Percentiles rank a stretch among this genome's conserved stretches.
phyloP scores from a whole-genome alignment of 495 filamentous ascomycete species.

The Penicillium manginii region DNA sequence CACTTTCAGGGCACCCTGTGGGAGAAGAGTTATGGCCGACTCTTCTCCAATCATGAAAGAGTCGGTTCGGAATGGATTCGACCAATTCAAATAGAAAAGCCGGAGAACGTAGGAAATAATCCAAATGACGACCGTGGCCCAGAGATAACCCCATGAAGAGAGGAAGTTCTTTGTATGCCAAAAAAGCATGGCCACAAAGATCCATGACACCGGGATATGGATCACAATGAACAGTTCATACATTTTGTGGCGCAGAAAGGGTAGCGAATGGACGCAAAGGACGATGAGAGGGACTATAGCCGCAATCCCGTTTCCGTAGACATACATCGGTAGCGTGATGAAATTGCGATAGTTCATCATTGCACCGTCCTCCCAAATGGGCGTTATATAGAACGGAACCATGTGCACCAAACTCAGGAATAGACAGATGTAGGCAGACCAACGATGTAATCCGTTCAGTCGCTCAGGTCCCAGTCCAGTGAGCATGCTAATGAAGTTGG shows the following conservation, averaged over 20 bases:
- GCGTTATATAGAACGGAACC: constrained; percentile 86
- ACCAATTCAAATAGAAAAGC: constrained; percentile 82
- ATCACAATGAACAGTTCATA: constrained; percentile 86
- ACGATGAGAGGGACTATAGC: constrained; percentile 79
- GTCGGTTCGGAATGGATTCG: constrained; percentile 74
- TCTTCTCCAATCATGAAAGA: constrained; percentile 83
- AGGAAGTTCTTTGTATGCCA: constrained; percentile 96
- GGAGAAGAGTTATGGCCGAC: constrained; percentile 81
- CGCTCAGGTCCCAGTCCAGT: constrained; percentile 93
- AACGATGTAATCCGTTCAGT: constrained; percentile 90
- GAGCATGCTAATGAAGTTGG: constrained; percentile 81
- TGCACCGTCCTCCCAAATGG: constrained; percentile 78
- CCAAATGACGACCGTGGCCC: constrained; percentile 81
- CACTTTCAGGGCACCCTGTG: constrained; percentile 89
- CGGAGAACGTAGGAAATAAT: constrained; percentile 64
- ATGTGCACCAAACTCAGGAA: constrained; percentile 83
- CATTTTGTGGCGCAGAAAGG: constrained; percentile 61
- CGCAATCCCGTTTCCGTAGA: constrained; percentile 90
- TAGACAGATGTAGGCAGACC: constrained; percentile 86
- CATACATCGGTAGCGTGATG: constrained; percentile 63
- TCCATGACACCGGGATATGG: constrained; percentile 79
- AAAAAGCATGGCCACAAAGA: constrained; percentile 84
- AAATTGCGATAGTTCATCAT: constrained; percentile 64
- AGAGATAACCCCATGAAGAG: constrained; percentile 89
- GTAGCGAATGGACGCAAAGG: constrained; percentile 82